Evolutionary conservation across 257 asterid genomes (phyloP), one percentile per base, ranked within the genome.

Genomic region (Fraxinus quadrangulata): DNA sequence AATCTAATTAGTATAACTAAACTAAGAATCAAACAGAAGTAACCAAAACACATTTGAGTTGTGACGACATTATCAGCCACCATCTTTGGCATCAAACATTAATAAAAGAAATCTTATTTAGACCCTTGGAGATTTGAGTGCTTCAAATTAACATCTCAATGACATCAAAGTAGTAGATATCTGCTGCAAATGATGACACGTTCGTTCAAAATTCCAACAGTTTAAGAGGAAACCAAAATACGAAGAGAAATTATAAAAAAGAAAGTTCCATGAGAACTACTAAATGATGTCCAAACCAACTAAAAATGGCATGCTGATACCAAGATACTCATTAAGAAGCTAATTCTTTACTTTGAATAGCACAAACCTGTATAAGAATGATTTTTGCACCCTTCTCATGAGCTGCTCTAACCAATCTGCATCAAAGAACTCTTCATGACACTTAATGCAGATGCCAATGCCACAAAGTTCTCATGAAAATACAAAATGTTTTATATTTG

Each of bases 361-460:
- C 28, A 71, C 79, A 71, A 69, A 93, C 99, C 98, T 93, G 98
- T 75, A 92, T 89, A 75, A 96, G 97, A 85, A 96, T 89, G 86
- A 96, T 90, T 63, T 88, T 93, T 14, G 99, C 98, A 74, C 98
- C 97, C 84, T 93, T 89, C 86, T 81, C 76, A 82, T 90, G 96
- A 84, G 99, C 97, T 71, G 82, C 90, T 84, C 98, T 87, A 74
- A 96, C 96, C 88, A 96, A 85, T 79, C 99, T 96, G 92, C 91
- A 90, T 31, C 63, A 63, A 84, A 59, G 73, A 13, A 71, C 30
- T 34, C 21, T 31, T 63, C 67, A 71, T 75, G 19, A 77, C 24
- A 26, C 66, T 16, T 11, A 5, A 31, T 77, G 59, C 42, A 77
- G 78, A 71, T 31, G 40, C 67, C 69, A 49, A 73, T 42, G 59